Conservation (phyloP, 73 alveolate genomes). For the Paramecium sexaurelia region DNA sequence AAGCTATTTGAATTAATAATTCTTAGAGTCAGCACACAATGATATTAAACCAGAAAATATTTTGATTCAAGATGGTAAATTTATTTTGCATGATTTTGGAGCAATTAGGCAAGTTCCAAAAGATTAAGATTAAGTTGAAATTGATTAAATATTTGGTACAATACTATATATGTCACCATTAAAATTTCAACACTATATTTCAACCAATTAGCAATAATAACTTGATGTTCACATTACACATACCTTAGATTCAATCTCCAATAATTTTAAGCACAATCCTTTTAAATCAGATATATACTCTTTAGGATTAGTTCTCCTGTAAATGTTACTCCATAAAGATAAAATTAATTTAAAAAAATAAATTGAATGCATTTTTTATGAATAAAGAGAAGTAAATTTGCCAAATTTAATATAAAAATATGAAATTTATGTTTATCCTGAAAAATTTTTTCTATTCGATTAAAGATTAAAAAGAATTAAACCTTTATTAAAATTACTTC, state of each 20-base stretch:
- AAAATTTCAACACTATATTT: not conserved
- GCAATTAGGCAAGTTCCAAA: slow-evolving; percentile 5
- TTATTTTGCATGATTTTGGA: slow-evolving; percentile 49
- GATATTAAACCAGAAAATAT: slow-evolving; percentile 57
- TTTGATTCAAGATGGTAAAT: slow-evolving; percentile 12
- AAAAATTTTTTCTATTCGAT: not conserved
- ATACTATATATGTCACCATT: slow-evolving; percentile 38
- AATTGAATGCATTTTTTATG: slow-evolving; percentile 26
- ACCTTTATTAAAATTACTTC: not conserved
- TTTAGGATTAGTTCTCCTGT: slow-evolving; percentile 1
- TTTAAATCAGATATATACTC: slow-evolving; percentile 54
- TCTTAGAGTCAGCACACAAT: slow-evolving; percentile 39
- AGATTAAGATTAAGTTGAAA: not conserved
- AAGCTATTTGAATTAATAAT: not conserved
- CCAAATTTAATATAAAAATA: slow-evolving; percentile 24
- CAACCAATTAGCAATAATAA: not conserved
- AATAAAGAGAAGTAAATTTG: not conserved
- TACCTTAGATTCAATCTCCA: not conserved
- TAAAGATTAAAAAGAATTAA: not conserved
- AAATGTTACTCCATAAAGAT: slow-evolving; percentile 13
- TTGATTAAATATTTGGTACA: slow-evolving; percentile 27
- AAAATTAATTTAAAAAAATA: not conserved
- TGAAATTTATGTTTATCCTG: not conserved
- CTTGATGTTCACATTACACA: not conserved
- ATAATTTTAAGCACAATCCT: slow-evolving; percentile 36